Evolutionary conservation across 75 land plant species (phyloP), one percentile per base, ranked within the genome.

Genomic region (Pinus tabuliformis): DNA sequence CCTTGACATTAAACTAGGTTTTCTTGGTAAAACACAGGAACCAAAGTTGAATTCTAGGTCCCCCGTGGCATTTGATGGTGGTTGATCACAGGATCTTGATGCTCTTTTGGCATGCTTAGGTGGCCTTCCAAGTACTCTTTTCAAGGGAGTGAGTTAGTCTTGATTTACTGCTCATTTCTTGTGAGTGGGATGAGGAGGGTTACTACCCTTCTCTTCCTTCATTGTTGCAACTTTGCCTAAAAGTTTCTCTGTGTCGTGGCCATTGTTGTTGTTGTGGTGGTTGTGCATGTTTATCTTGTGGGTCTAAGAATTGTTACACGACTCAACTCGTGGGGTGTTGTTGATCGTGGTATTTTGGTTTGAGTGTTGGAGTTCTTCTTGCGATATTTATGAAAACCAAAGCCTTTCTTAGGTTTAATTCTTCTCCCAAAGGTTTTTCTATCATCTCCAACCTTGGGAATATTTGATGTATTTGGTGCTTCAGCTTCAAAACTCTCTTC

Each of bases 121-220:
- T 4, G 70, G 70, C 49, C 70, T 66, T 66, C 49, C 49, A 39
- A 66, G 49, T 45, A 49, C 70, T 66, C 70, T 66, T 37, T 66
- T 66, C 8, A 37, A n/a, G 39, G 70, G 70, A 1, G 70, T 22
- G 70, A 0, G 70, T 11, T 18, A 49, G n/a, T 4, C 39, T 49
- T 16, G 70, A 66, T 17, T 6, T 66, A 11, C 0, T 66, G 49
- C 12, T 66, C 70, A 1, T 16, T 18, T 5, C 59, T 58, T 16
- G 59, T 58, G 20, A 6, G 16, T 16, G 16, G 16, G 59, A 20
- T 58, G 20, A 58, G 18, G 59, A 16, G 59, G 17, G 4, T 0
- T 3, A 58, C 0, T 45, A 18, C 49, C 70, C 12, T 37, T 39
- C 8, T 36, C 45, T 21, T 33, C 33, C 45, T 39, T 39, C 70